Evolutionary conservation across 192 early-diverging fungal species (phyloP).

Genomic region (Coemansia sp.): DNA sequence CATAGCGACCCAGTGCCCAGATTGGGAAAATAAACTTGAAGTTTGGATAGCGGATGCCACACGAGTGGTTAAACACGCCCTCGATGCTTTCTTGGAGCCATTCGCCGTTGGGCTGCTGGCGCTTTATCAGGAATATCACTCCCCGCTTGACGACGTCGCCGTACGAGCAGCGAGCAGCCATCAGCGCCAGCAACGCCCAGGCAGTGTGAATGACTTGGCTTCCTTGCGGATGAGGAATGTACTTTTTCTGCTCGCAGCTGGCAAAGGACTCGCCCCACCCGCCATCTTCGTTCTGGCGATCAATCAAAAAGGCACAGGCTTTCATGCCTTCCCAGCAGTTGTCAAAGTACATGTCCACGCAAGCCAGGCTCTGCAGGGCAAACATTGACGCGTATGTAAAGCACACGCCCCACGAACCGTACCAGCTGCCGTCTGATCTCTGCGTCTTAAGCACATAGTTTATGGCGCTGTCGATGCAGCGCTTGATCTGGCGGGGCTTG

Average conservation of each 20-base stretch:
- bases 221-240: constrained; percentile 49
- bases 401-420: constrained; percentile 95
- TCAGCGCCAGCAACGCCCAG: constrained; percentile 81
- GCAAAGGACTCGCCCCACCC: constrained; percentile 98
- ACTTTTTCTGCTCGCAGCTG: constrained; percentile 50
- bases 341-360: constrained; percentile 77
- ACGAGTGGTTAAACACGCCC: constrained; percentile 96
- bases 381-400: constrained; percentile 97
- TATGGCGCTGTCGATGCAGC: constrained; percentile 60
- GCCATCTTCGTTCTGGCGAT: constrained; percentile 86
- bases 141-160: constrained; percentile 62
- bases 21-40: constrained; percentile 92
- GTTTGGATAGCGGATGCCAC: constrained; percentile 85
- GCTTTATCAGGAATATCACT: constrained; percentile 69
- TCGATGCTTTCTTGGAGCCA: constrained; percentile 98
- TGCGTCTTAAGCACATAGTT: constrained; percentile 76
- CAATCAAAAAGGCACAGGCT: constrained; percentile 89
- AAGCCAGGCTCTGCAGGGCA: constrained; percentile 79
- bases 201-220: constrained; percentile 93
- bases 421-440: constrained; percentile 84
- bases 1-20: constrained; percentile 87
- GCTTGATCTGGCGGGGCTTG: constrained; percentile 74
- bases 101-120: constrained; percentile 88
- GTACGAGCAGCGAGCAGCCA: constrained; percentile 87
- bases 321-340: constrained; percentile 68